A percentile compares a stretch with the other conserved stretches of the same genome.
These are phyloP conservation scores for Colletotrichum tamarilloi DNA, from an alignment of 2,329 filamentous ascomycete genomes.

Conservation along the genomic window DNA sequence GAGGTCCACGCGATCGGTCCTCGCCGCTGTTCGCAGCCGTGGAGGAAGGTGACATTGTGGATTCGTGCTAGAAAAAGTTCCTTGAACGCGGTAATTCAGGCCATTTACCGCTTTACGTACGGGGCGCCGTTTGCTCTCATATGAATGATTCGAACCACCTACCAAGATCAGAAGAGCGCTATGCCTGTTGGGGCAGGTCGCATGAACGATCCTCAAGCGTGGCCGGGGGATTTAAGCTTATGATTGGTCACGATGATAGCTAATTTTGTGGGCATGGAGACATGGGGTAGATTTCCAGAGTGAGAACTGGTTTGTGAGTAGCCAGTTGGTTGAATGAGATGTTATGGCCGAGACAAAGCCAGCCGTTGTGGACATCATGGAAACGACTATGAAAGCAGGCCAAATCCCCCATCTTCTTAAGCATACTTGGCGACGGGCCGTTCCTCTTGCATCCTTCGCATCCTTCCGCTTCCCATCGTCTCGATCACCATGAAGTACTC, in stretches of 20 bases:
- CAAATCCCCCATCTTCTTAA: neutral
- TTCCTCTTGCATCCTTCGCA: neutral
- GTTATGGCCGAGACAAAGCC: neutral
- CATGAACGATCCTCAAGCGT: neutral
- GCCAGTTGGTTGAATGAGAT: neutral
- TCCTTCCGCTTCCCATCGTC: neutral
- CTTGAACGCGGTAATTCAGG: neutral
- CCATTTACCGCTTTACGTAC: neutral
- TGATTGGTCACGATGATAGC: neutral
- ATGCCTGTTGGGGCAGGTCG: slow-evolving; percentile 16
- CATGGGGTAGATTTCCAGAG: neutral
- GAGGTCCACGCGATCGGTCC: slow-evolving; percentile 6
- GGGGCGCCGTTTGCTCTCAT: neutral
- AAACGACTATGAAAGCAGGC: neutral
- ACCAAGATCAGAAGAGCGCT: neutral
- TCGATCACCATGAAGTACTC: slow-evolving; percentile 26
- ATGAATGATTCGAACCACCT: neutral
- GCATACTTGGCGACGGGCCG: neutral
- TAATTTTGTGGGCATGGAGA: neutral
- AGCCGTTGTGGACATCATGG: neutral
- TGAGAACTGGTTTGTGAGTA: neutral
- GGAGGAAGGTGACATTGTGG: slow-evolving; percentile 18
- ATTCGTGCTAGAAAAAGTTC: neutral
- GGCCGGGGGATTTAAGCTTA: neutral
- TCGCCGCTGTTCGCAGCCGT: neutral